Base-by-base conservation (phyloP, 2,329 filamentous ascomycete species). In the Penicillium sp. region DNA sequence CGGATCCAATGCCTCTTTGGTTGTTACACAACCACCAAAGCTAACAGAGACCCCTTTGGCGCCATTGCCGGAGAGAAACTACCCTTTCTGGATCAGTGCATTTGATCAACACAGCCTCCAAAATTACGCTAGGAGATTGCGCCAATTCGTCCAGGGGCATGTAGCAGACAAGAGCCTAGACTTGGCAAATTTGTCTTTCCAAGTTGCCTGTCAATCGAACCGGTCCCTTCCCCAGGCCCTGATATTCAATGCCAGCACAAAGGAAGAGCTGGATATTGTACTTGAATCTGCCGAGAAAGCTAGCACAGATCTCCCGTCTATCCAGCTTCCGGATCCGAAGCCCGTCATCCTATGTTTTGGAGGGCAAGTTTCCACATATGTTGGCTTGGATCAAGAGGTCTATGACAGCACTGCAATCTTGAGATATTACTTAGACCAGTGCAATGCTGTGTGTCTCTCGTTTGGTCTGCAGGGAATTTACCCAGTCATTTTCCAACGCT, bases 401-500 rank as follows among this genome's bases (percentile, higher is more conserved):
- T 44, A 21, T 21, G 21, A 42, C 0, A 43, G 78, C 19, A 46
- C 19, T 31, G 2, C 27, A 29, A 42, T 69, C 1, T 68, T 78
- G 3, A 65, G 68, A 3, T 43, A 56, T 3, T 63, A 79, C 51
- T 65, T 80, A 1, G 69, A 77, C 37, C 33, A 58, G 9, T 78
- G 75, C 50, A 67, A 78, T 26, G 42, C 56, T 1, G 58, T 65
- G 2, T 54, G 69, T 16, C 60, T 55, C 10, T 49, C 49, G 0
- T 54, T 76, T 0, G 75, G 76, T 1, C 59, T 69, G 19, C 50
- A 59, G 0, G 67, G 69, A 29, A 68, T 81, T 9, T 71, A 74
- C 25, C 73, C 75, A 0, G 60, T 21, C 1, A 69, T 71, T 8
- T 70, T 71, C 47, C 72, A 26, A 65, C 70, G 37, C 0, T 55